Percentiles rank a stretch among this genome's conserved stretches.
Conservation (phyloP, 1,284 basidiomycete species). For the Crepidotus sp. region DNA sequence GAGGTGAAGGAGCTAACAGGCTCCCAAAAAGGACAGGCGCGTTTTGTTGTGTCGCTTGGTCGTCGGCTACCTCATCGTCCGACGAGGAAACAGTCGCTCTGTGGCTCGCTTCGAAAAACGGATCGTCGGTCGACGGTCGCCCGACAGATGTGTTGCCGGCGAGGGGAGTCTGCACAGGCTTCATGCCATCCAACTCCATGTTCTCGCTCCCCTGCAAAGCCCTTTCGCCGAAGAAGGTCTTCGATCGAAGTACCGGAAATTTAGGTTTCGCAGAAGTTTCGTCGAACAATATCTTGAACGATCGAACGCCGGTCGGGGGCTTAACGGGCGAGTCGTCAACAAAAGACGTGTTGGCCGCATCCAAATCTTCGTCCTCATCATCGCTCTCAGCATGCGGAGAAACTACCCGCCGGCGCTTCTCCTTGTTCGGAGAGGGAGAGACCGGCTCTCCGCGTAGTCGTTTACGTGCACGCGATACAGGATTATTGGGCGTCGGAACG, state of each 20-base stretch:
- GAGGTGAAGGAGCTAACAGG: constrained; percentile 60
- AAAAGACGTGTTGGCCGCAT: constrained; percentile 38
- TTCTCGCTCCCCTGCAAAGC: neutral
- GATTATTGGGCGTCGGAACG: constrained; percentile 28
- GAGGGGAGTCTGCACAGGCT: neutral
- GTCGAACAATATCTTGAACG: constrained; percentile 61
- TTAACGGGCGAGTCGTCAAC: constrained; percentile 66
- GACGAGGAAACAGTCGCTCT: neutral
- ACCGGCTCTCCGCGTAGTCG: constrained; percentile 72
- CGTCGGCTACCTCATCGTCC: constrained; percentile 20
- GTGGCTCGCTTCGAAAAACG: constrained; percentile 2
- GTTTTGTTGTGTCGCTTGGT: constrained; percentile 2
- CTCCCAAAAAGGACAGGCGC: constrained; percentile 14
- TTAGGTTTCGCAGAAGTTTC: constrained; percentile 32
- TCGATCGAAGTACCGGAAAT: constrained; percentile 10
- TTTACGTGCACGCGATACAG: constrained; percentile 59
- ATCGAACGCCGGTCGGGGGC: constrained; percentile 40
- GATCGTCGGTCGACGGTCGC: constrained; percentile 8
- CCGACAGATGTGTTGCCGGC: neutral
- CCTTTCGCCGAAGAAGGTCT: constrained; percentile 9
- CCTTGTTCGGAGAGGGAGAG: constrained; percentile 69
- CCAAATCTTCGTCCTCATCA: constrained; percentile 29
- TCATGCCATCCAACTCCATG: constrained; percentile 15
- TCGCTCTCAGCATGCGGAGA: constrained; percentile 33
- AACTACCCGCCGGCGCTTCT: constrained; percentile 51